Conservation (phyloP, 441 rosid species). For the Sinapis alba region DNA sequence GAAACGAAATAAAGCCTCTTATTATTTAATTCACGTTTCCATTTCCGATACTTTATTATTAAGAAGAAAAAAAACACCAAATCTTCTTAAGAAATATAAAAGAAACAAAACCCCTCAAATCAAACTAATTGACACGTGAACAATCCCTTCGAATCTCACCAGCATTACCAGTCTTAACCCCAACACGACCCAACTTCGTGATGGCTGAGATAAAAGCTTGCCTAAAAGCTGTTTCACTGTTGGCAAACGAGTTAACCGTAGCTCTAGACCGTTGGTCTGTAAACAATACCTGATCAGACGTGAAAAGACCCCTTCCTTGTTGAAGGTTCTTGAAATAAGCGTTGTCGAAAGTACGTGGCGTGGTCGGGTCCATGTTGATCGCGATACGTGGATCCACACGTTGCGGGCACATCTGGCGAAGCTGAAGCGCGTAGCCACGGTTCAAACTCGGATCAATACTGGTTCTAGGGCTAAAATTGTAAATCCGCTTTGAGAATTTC, state of each 20-base stretch:
- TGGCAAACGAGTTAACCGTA: constrained; percentile 57
- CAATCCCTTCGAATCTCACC: constrained; percentile 69
- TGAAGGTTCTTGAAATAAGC: constrained; percentile 62
- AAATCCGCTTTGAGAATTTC: constrained; percentile 53
- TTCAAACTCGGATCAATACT: constrained; percentile 54
- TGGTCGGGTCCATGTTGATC: constrained; percentile 64
- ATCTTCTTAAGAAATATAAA: neutral
- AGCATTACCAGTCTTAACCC: constrained; percentile 53
- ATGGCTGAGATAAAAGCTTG: constrained; percentile 56
- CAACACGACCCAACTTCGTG: constrained; percentile 58
- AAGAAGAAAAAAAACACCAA: neutral
- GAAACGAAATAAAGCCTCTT: constrained; percentile 1
- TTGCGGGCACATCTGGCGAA: constrained; percentile 59
- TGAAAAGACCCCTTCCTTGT: constrained; percentile 57
- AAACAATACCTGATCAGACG: constrained; percentile 58
- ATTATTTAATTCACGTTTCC: neutral
- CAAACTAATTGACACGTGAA: constrained; percentile 44
- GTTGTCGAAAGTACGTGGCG: constrained; percentile 61
- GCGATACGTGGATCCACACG: constrained; percentile 59
- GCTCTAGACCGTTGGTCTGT: constrained; percentile 51
- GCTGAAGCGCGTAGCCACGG: constrained; percentile 44
- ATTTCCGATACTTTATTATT: neutral
- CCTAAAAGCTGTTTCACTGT: constrained; percentile 46
- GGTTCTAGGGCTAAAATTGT: constrained; percentile 50
- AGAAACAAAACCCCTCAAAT: neutral